phyloP scores from a whole-genome alignment of 2,329 filamentous ascomycete species.

The Aspergillus pseudoviridinutans region DNA sequence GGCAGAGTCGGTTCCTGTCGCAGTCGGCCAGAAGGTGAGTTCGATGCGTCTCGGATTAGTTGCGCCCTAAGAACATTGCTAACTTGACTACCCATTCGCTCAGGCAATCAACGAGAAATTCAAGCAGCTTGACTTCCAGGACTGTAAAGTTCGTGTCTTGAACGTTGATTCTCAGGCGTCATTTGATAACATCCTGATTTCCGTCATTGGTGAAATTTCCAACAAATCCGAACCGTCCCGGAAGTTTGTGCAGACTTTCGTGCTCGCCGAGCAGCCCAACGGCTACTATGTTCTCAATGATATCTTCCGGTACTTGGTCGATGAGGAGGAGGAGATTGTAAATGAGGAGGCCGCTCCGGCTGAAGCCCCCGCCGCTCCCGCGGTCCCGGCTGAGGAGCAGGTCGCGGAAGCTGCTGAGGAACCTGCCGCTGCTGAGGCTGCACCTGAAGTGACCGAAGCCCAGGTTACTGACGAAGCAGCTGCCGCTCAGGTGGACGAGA shows the following conservation, averaged over 20 bases:
- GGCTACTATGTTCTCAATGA: slow-evolving; percentile 99
- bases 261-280: slow-evolving; percentile 90
- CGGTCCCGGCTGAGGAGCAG: slow-evolving; percentile 41
- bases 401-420: slow-evolving; percentile 43
- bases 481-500: slow-evolving; percentile 62
- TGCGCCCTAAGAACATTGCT: not conserved
- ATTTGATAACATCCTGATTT: slow-evolving; percentile 89
- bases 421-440: slow-evolving; percentile 39
- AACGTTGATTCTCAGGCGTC: slow-evolving; percentile 97
- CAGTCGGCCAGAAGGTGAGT: slow-evolving; percentile 80
- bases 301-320: slow-evolving; percentile 89
- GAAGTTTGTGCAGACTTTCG: slow-evolving; percentile 97
- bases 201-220: slow-evolving; percentile 96
- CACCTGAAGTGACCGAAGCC: slow-evolving; percentile 24
- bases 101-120: slow-evolving; percentile 93
- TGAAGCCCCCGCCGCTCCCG: slow-evolving; percentile 43
- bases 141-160: slow-evolving; percentile 96
- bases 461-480: slow-evolving; percentile 43
- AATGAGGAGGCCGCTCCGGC: slow-evolving; percentile 36
- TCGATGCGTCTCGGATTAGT: slow-evolving; percentile 1
- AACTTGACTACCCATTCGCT: slow-evolving; percentile 13
- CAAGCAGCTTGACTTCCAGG: slow-evolving; percentile 86
- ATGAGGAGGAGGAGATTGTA: slow-evolving; percentile 63
- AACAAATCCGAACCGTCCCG: slow-evolving; percentile 87
- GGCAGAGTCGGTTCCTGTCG: slow-evolving; percentile 81